These are phyloP conservation scores for Lunasporangiospora selenospora DNA, from an alignment of 192 early-diverging fungal species.

Conservation along the genomic window DNA sequence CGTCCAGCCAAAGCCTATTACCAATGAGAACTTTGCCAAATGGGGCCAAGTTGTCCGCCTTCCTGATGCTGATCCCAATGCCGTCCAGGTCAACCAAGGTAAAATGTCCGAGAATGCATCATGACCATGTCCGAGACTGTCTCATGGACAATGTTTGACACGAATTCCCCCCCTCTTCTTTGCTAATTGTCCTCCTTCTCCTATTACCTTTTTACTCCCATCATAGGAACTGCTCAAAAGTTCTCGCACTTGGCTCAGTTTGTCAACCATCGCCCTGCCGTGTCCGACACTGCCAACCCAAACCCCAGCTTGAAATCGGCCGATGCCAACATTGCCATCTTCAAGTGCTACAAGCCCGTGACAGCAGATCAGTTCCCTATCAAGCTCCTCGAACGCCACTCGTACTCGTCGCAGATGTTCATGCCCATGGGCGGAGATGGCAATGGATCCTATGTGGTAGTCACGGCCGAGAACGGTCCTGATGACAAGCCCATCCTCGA, in stretches of 20 bases:
- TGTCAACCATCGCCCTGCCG: slow-evolving; percentile 58
- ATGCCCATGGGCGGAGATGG: slow-evolving; percentile 76
- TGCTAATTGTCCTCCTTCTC: too few relatives aligned
- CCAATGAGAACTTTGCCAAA: slow-evolving; percentile 39
- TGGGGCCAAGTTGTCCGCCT: slow-evolving; percentile 46
- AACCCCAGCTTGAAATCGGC: slow-evolving; percentile 68
- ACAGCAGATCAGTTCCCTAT: slow-evolving; percentile 62
- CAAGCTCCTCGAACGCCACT: slow-evolving; percentile 85
- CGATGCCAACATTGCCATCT: slow-evolving; percentile 48
- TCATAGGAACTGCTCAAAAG: slow-evolving; percentile 73
- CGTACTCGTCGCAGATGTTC: slow-evolving; percentile 87
- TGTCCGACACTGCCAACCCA: slow-evolving; percentile 36
- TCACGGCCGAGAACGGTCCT: slow-evolving; percentile 41
- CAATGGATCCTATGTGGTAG: slow-evolving; percentile 42
- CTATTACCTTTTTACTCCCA: neutral
- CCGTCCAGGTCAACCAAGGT: slow-evolving; percentile 47
- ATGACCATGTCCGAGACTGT: too few relatives aligned
- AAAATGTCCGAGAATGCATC: too few relatives aligned
- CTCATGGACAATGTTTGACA: too few relatives aligned
- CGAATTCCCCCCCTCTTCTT: too few relatives aligned
- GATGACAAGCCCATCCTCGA: slow-evolving; percentile 76
- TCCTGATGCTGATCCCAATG: slow-evolving; percentile 42
- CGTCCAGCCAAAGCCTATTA: slow-evolving; percentile 25
- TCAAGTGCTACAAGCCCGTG: slow-evolving; percentile 52
- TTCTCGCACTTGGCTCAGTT: slow-evolving; percentile 72